Conservation (phyloP, 352 stramenopile genomes). For the Phytopythium ostracodes region DNA sequence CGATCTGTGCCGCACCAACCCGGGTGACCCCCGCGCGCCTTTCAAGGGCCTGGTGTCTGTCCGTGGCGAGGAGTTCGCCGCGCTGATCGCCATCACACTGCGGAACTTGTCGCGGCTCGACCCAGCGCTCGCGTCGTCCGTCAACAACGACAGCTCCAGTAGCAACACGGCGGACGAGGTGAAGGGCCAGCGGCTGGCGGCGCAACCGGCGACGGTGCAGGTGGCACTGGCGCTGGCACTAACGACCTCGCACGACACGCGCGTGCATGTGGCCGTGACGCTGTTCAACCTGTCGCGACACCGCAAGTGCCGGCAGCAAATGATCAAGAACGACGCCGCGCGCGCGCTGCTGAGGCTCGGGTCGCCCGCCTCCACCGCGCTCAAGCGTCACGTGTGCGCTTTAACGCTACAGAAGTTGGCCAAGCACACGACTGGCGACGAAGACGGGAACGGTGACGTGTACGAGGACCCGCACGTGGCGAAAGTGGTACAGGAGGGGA, state of each 20-base stretch:
- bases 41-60: conserved; percentile 60
- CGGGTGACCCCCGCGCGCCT: conserved; percentile 31
- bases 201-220: conserved; percentile 45
- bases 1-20: conserved; percentile 40
- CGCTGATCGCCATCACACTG: conserved; percentile 58
- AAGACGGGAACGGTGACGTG: neutral
- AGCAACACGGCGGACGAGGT: conserved; percentile 29
- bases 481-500: conserved; percentile 67
- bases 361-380: conserved; percentile 27
- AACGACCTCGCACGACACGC: conserved; percentile 39
- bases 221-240: conserved; percentile 56
- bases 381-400: conserved; percentile 65
- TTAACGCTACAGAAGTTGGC: conserved; percentile 59
- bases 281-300: conserved; percentile 63
- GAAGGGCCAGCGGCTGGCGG: conserved; percentile 46
- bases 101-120: conserved; percentile 63
- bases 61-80: conserved; percentile 61
- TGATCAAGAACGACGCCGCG: conserved; percentile 80
- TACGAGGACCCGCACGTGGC: conserved; percentile 41
- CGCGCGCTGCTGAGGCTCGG: conserved; percentile 57
- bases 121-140: conserved; percentile 1
- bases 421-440: conserved; percentile 22
- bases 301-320: conserved; percentile 48
- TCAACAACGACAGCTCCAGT: conserved; percentile 3
- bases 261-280: conserved; percentile 62